phyloP scores from a whole-genome alignment of 768 basidiomycete species.

The Pulveroboletus sp. region DNA sequence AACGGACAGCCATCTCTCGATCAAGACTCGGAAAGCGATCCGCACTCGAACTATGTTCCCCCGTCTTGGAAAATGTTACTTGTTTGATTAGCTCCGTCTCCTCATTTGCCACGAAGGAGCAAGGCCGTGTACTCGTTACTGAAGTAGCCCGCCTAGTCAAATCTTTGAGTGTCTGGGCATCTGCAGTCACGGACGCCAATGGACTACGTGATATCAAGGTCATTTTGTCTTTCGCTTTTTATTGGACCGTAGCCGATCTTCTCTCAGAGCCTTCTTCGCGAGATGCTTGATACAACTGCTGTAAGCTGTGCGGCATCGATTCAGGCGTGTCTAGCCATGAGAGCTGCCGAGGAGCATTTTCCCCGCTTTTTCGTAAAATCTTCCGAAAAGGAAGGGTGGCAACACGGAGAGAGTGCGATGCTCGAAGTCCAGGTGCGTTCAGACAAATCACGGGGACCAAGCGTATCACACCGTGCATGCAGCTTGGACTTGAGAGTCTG shows the following conservation, averaged over 20 bases:
- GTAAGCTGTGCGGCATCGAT: slow-evolving; percentile 36
- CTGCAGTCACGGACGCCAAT: not conserved
- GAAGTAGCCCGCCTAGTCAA: slow-evolving; percentile 17
- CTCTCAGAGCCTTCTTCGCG: slow-evolving; percentile 25
- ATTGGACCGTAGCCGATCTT: not conserved
- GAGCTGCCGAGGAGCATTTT: slow-evolving; percentile 41
- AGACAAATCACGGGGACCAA: not conserved
- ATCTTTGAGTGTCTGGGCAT: slow-evolving; percentile 16
- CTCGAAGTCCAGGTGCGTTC: slow-evolving; percentile 37
- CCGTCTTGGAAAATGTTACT: slow-evolving; percentile 14
- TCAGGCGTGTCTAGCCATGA: slow-evolving; percentile 41
- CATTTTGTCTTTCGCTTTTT: not conserved
- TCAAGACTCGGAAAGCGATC: slow-evolving; percentile 22
- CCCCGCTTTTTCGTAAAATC: slow-evolving; percentile 41
- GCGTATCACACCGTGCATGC: not conserved
- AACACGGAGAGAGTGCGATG: slow-evolving; percentile 38
- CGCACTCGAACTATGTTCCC: slow-evolving; percentile 17
- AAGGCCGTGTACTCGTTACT: slow-evolving; percentile 19
- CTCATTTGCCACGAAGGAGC: slow-evolving; percentile 4
- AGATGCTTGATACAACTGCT: slow-evolving; percentile 35
- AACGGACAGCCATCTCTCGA: slow-evolving; percentile 21
- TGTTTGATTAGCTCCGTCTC: slow-evolving; percentile 16
- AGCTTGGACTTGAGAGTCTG: slow-evolving; percentile 34
- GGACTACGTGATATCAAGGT: slow-evolving; percentile 20
- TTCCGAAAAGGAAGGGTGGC: slow-evolving; percentile 31